Conservation (phyloP, 2,329 filamentous ascomycete species). For the Alternaria solani region DNA sequence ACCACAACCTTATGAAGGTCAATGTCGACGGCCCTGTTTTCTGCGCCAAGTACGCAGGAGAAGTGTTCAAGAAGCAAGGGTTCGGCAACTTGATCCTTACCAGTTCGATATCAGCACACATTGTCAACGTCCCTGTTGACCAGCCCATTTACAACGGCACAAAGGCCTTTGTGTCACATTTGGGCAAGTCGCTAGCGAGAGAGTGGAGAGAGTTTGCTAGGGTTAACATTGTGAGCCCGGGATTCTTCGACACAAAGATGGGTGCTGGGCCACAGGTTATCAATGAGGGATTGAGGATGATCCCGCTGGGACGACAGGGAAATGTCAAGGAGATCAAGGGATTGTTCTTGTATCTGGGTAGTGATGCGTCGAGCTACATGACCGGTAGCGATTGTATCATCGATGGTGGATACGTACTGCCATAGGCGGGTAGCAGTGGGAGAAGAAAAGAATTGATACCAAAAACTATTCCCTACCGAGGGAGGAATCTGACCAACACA, state of each 20-base stretch:
- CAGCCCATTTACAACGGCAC: constrained; percentile 57
- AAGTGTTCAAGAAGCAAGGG: constrained; percentile 54
- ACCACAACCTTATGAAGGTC: constrained; percentile 70
- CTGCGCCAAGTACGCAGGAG: constrained; percentile 54
- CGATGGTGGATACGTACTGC: constrained; percentile 74
- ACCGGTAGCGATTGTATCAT: constrained; percentile 78
- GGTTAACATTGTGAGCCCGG: constrained; percentile 70
- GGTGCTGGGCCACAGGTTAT: constrained; percentile 67
- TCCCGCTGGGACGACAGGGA: constrained; percentile 78
- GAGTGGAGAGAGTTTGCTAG: constrained; percentile 73
- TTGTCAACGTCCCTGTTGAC: constrained; percentile 81
- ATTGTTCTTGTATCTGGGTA: constrained; percentile 79
- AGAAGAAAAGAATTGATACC: neutral
- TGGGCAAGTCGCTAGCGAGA: constrained; percentile 68
- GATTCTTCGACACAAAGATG: constrained; percentile 71
- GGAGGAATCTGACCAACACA: neutral
- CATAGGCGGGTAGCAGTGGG: constrained; percentile 12
- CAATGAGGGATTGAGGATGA: constrained; percentile 75
- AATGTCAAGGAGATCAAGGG: constrained; percentile 79
- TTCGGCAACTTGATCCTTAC: constrained; percentile 70
- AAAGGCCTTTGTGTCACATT: constrained; percentile 70
- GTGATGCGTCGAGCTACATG: constrained; percentile 80
- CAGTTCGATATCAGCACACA: constrained; percentile 73
- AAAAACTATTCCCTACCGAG: neutral
- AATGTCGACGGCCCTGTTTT: constrained; percentile 70